Base-by-base conservation (phyloP, 1,139 yeast genomes). In the Yamadazyma membranifaciens region DNA sequence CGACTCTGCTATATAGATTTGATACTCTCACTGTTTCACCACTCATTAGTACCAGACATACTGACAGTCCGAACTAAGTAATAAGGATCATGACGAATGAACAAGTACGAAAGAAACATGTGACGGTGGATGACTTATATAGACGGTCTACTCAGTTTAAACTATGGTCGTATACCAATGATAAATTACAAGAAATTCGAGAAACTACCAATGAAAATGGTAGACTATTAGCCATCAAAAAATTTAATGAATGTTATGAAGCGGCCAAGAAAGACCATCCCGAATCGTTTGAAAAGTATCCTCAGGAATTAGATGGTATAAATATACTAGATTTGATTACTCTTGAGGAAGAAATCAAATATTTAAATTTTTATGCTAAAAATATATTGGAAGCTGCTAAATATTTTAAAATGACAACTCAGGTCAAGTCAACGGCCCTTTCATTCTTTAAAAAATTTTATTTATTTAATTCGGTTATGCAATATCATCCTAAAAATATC, bases 111-210 rank as follows among this genome's bases (percentile, higher is more conserved):
- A 36, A 31, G 39, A 12, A 20, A 2, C 15, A 35, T 12, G 22
- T 37, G 6, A 61, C 84, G 2, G 83, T 79, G 49, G 98, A 92
- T 60, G 98, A 91, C 48, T 65, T 92, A 36, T 92, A 87, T 60
- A 75, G 98, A 41, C 75, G 89, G 38, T 87, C 96, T 5, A 76
- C 94, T 0, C 98, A 92, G 63, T 92, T 74, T 58, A 71, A 83
- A 41, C 46, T 80, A 15, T 92, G 98, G 98, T 89, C 97, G 1
- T 89, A 78, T 59, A 81, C 89, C 0, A 56, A 58, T 16, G 78
- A 76, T 3, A 74, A 75, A 42, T 67, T 91, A n/a, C 63, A 58
- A 3, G 65, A 69, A 16, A 60, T 67, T 31, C 69, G 87, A 43
- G 52, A 53, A 9, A 55, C 61, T 10, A 72, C 81, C 7, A 82